A percentile compares a stretch with the other conserved stretches of the same genome.
These are phyloP conservation scores for Gomphus bonarii DNA, from an alignment of 1,284 basidiomycete species.

Conservation along the genomic window DNA sequence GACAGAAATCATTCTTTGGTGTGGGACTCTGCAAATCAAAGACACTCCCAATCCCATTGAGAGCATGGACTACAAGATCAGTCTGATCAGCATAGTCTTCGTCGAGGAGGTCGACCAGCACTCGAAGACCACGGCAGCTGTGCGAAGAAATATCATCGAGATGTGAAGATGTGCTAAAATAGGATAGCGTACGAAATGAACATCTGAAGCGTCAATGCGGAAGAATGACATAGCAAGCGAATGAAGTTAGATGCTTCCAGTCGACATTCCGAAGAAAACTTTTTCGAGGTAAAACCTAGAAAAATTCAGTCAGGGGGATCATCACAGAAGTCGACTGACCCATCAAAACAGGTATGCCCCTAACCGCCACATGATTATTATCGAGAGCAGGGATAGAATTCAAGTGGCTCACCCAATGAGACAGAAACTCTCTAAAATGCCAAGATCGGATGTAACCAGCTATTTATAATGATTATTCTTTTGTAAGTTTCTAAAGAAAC, in stretches of 20 bases:
- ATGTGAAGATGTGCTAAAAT: constrained; percentile 8
- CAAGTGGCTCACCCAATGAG: constrained; percentile 62
- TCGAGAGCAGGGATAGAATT: neutral
- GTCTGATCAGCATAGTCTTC: constrained; percentile 88
- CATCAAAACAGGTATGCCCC: constrained; percentile 89
- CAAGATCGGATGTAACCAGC: constrained; percentile 82
- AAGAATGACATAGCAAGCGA: constrained; percentile 84
- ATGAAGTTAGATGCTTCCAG: constrained; percentile 95
- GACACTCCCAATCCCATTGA: constrained; percentile 90
- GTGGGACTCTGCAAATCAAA: constrained; percentile 94
- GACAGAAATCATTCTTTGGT: constrained; percentile 95
- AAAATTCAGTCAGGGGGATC: neutral
- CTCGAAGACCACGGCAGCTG: constrained; percentile 88
- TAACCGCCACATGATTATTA: constrained; percentile 17
- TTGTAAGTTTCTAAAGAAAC: neutral
- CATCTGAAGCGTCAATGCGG: constrained; percentile 91
- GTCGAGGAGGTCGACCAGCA: constrained; percentile 90
- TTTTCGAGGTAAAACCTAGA: constrained; percentile 85
- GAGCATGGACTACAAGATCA: constrained; percentile 86
- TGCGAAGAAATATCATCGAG: constrained; percentile 22
- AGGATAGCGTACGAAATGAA: constrained; percentile 75
- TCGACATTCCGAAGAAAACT: constrained; percentile 86
- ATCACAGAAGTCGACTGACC: constrained; percentile 33
- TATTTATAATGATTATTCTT: constrained; percentile 23
- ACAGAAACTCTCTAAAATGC: constrained; percentile 90